Evolutionary conservation across 2,329 filamentous ascomycete genomes (phyloP).

Genomic region (Rugonectria rugulosa): DNA sequence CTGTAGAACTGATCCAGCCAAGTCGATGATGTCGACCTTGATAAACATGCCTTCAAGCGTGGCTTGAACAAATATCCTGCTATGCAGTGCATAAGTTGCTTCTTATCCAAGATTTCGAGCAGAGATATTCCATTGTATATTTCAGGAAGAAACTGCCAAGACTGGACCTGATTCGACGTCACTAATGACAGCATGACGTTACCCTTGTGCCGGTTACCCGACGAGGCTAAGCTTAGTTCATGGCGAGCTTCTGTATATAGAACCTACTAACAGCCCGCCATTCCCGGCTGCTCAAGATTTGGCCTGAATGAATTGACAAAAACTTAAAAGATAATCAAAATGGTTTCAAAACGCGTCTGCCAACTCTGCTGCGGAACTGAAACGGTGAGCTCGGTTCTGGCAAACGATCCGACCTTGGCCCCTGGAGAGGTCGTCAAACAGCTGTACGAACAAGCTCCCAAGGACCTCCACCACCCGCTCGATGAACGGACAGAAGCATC

Average conservation of each 20-base stretch:
- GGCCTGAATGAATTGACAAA: not conserved
- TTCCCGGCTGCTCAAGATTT: too few species aligned
- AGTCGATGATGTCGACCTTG: too few species aligned
- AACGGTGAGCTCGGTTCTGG: constrained; percentile 66
- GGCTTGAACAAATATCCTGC: too few species aligned
- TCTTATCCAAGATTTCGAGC: too few species aligned
- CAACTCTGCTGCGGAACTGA: constrained; percentile 59
- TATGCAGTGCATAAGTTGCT: too few species aligned
- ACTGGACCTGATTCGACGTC: too few species aligned
- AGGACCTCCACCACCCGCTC: constrained; percentile 11
- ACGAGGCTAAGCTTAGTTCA: not conserved
- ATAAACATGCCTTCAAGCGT: too few species aligned
- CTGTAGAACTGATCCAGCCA: too few species aligned
- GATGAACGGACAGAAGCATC: constrained; percentile 33
- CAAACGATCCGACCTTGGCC: constrained; percentile 58
- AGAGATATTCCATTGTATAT: too few species aligned
- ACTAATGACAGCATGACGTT: constrained; percentile 1
- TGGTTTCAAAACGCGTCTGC: constrained; percentile 49
- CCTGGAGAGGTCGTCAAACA: constrained; percentile 63
- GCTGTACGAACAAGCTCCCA: constrained; percentile 54
- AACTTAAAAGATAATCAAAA: constrained; percentile 15
- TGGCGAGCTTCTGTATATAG: not conserved
- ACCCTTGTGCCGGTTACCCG: not conserved
- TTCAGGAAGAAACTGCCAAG: too few species aligned
- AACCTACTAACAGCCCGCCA: not conserved